Base-by-base conservation (phyloP, 352 stramenopile species). In the Pythium utonaiense region DNA sequence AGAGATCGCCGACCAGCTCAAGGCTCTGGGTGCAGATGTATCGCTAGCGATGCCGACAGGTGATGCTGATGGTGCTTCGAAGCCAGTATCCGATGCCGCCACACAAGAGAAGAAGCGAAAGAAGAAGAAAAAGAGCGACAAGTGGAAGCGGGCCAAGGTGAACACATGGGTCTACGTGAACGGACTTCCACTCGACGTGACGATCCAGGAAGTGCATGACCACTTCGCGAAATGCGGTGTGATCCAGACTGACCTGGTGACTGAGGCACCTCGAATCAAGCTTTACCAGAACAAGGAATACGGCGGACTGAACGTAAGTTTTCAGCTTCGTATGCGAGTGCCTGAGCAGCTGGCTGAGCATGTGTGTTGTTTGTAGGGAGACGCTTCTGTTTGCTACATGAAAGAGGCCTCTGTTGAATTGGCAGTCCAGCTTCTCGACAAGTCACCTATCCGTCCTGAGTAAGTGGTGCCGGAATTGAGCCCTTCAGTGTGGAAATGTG, bases 121-220 rank as follows among this genome's bases (percentile, higher is more conserved):
- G 57, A 84, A 80, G 57, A 96, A 92, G 60, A 83, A 87, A 49
- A 86, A 95, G 33, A 88, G 70, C 28, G 79, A 94, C 21, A 86
- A 89, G 64, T 89, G 74, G 81, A 91, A 90, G 60, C 75, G 78
- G 31, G 83, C 72, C 51, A 97, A 96, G 72, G 79, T 66, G 4
- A 94, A 95, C 52, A 96, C 89, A 62, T 99, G 96, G 96, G 87
- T 98, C 19, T 99, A 99, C 62, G 83, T 98, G 27, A 97, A 96
- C 33, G 95, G 96, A 19, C 74, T 99, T 31, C 96, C 96, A n/a
- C 60, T 87, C 8, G 91, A 98, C 61, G 73, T 94, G 10, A 96
- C 91, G 12, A 71, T 91, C 27, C 72, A 98, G 53, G 96, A 99
- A 74, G 73, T 99, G 6, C 74, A 86, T 25, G 76, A 92, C 36